Evolutionary conservation across 1,139 yeast genomes (phyloP).

Genomic region (Meyerozyma smithsonii): DNA sequence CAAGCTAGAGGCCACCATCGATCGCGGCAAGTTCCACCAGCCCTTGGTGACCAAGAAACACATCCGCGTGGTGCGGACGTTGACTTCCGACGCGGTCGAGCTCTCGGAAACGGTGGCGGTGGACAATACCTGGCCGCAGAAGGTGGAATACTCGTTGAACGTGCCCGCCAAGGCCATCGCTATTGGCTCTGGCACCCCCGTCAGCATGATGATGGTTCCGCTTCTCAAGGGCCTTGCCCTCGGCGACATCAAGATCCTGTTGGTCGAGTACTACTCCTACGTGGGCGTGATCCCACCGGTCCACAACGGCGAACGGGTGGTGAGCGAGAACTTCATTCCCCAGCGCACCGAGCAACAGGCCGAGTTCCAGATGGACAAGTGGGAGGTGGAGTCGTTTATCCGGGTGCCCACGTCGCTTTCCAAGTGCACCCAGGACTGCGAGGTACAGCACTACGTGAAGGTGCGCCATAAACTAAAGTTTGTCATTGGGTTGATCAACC

Average conservation of each 20-base stretch:
- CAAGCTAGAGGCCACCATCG: slow-evolving; percentile 73
- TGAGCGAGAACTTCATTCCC: slow-evolving; percentile 37
- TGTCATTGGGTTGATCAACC: slow-evolving; percentile 59
- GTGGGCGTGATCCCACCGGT: slow-evolving; percentile 54
- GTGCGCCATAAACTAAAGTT: slow-evolving; percentile 69
- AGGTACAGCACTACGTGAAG: slow-evolving; percentile 53
- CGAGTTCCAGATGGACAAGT: slow-evolving; percentile 54
- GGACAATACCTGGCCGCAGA: slow-evolving; percentile 93
- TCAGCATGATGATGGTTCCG: slow-evolving; percentile 72
- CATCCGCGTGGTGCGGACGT: slow-evolving; percentile 79
- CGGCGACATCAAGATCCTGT: slow-evolving; percentile 63
- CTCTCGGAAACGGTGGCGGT: slow-evolving; percentile 89
- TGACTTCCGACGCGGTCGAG: slow-evolving; percentile 85
- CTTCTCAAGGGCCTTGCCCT: slow-evolving; percentile 72
- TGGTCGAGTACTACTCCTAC: slow-evolving; percentile 65
- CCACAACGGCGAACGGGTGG: slow-evolving; percentile 55
- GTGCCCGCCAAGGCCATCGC: slow-evolving; percentile 89
- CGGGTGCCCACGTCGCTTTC: slow-evolving; percentile 68
- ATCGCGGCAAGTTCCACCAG: slow-evolving; percentile 72
- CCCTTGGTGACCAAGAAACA: slow-evolving; percentile 67
- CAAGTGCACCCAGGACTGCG: slow-evolving; percentile 82
- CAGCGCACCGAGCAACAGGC: slow-evolving; percentile 33
- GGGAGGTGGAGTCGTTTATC: slow-evolving; percentile 66
- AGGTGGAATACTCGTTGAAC: slow-evolving; percentile 84
- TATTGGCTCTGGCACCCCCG: slow-evolving; percentile 73